Conservation (phyloP, 768 basidiomycete genomes). For the Roridomyces roridus region DNA sequence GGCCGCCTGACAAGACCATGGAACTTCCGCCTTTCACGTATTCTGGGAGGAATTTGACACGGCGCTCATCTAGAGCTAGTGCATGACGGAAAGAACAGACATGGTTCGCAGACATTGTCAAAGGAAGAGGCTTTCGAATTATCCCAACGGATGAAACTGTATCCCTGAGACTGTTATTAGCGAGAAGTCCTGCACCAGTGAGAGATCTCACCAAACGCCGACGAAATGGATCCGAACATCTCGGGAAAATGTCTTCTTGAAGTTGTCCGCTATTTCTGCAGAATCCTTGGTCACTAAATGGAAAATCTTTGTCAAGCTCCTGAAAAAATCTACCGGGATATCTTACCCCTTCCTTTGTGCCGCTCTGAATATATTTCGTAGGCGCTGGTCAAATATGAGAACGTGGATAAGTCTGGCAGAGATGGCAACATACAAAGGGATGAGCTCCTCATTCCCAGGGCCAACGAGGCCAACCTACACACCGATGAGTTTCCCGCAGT, state of each 20-base stretch:
- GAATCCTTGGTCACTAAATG: too few species aligned
- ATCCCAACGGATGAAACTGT: not conserved
- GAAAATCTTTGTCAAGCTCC: too few species aligned
- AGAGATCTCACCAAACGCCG: not conserved
- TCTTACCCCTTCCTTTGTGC: not conserved
- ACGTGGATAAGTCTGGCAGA: not conserved
- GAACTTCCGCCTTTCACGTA: not conserved
- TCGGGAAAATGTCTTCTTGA: not conserved
- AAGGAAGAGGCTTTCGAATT: not conserved
- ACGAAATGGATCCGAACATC: not conserved
- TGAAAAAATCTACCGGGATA: too few species aligned
- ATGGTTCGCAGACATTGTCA: not conserved
- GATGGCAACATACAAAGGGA: slow-evolving; percentile 29
- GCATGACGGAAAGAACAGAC: slow-evolving; percentile 5
- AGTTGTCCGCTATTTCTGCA: too few species aligned
- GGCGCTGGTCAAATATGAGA: slow-evolving; percentile 12
- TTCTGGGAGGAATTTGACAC: not conserved
- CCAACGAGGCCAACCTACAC: slow-evolving; percentile 41
- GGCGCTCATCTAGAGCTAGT: not conserved
- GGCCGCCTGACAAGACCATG: too few species aligned
- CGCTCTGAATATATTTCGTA: slow-evolving; percentile 9
- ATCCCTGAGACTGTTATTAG: not conserved
- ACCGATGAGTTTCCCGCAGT: slow-evolving; percentile 10
- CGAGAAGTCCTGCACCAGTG: too few species aligned
- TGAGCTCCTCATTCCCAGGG: slow-evolving; percentile 37